Base-by-base conservation (phyloP, 2,329 filamentous ascomycete species). In the Neonectria magnoliae region DNA sequence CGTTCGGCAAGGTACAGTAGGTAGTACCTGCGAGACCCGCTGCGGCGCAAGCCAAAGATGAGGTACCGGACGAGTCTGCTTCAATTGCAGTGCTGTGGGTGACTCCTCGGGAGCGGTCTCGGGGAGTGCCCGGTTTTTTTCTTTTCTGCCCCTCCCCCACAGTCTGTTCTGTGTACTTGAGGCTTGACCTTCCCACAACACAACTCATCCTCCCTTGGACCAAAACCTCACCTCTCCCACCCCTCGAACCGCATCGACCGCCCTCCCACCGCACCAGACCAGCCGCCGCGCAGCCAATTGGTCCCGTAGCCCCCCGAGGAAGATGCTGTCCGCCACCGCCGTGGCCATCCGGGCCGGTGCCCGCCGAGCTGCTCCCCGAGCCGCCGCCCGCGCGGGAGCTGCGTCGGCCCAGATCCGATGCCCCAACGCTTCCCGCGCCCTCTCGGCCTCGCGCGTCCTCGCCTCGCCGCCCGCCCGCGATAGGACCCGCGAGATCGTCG, bases 251-350 rank as follows among this genome's bases (percentile, higher is more conserved):
- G 5, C 42, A 29, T 14, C 31, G 13, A 16, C 22, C 69, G 56
- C 55, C n/a, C 61, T 18, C 50, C 38, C 22, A 59, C 54, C 53
- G 52, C 60, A 58, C 60, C 51, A 66, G 48, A 54, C 42, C 59
- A 57, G 52, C 50, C 57, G 36, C 47, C 51, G 51, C 55, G 55
- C 56, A 68, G 55, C 68, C 75, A 73, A 73, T 73, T 76, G 68
- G 64, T 55, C 57, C 42, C 33, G 57, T 64, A 67, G 41, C 47
- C 60, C 60, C 27, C 45, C 55, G 64, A 62, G 36, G 60, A 69
- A 69, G 74, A 84, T 85, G 82, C 75, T 84, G 63, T 81, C 82
- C 68, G 78, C 80, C 57, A 76, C 78, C 64, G 77, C 79, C 68
- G 79, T 78, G 66, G 77, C 79, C 71, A 69, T 84, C 64, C 76